Base-by-base conservation (phyloP, 2,329 filamentous ascomycete genomes). In the Aspergillus pseudotamarii region DNA sequence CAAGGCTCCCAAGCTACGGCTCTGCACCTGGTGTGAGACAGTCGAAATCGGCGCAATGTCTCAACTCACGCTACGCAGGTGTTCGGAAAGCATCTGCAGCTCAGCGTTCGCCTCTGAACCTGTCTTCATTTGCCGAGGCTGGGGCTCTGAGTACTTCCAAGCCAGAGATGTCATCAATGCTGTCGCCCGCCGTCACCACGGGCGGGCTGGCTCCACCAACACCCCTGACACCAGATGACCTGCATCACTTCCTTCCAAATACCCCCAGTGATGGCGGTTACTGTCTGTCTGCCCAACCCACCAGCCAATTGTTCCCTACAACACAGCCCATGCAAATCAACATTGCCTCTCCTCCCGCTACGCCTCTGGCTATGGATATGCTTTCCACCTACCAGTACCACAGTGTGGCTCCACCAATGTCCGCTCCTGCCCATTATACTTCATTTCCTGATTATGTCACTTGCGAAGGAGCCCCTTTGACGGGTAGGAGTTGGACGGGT, bases 61-160 rank as follows among this genome's bases (percentile, higher is more conserved):
- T 83, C 10, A 79, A 79, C 67, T 75, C 79, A 55, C 74, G 78
- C 38, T 83, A 81, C 67, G 78, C 80, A 0, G 80, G 81, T 56
- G 76, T 84, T 32, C 73, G 81, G 23, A 84, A 84, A 67, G 71
- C 78, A 6, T 81, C 79, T 26, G 76, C 77, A 48, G 73, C 79
- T 53, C 82, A 82, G 57, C 76, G 80, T 32, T 84, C 82, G n/a
- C 82, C 82, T 26, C 71, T 82, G 41, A 80, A 79, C 53, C 74
- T 81, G 57, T 72, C 78, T 21, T 79, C 74, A 6, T 82, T 82
- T 66, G 73, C 79, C n/a, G 81, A 83, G 58, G 71, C 78, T 8
- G 78, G 76, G 21, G 73, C 73, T 38, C 70, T 78, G 64, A 74
- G 75, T 61, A 68, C 69, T 14, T 67, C 71, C 50, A 79, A 75